Evolutionary conservation across 768 basidiomycete species (phyloP).

Genomic region (Mycena rebaudengoi): DNA sequence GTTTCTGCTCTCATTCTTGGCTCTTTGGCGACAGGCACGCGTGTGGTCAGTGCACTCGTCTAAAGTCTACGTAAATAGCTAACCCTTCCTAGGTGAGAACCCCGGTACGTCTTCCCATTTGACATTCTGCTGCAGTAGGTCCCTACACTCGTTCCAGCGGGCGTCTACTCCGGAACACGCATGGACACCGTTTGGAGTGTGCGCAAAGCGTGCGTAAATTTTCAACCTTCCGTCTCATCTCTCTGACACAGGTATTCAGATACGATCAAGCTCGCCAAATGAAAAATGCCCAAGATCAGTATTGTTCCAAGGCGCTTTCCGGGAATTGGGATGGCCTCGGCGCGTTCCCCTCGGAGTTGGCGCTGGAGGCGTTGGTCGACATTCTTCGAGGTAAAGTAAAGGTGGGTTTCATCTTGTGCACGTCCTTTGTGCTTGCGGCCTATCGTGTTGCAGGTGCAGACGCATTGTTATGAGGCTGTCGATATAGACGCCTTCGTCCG

Average conservation of each 20-base stretch:
- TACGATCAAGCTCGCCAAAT: slow-evolving; percentile 70
- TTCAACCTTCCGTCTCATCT: slow-evolving; percentile 15
- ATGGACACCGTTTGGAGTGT: slow-evolving; percentile 78
- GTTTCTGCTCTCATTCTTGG: not conserved
- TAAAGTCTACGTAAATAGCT: not conserved
- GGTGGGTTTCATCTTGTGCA: slow-evolving; percentile 41
- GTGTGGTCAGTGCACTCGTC: slow-evolving; percentile 44
- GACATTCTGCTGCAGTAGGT: too few species aligned
- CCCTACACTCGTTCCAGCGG: slow-evolving; percentile 35
- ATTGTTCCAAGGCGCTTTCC: slow-evolving; percentile 58
- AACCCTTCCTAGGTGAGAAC: slow-evolving; percentile 55
- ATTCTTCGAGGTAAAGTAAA: slow-evolving; percentile 82
- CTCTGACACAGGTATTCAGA: slow-evolving; percentile 50
- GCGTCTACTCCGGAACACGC: slow-evolving; percentile 57
- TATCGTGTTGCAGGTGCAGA: slow-evolving; percentile 51
- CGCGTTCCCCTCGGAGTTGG: slow-evolving; percentile 70
- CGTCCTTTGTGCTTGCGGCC: slow-evolving; percentile 19
- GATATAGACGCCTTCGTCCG: slow-evolving; percentile 77
- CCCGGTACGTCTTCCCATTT: too few species aligned
- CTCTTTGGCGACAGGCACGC: slow-evolving; percentile 48
- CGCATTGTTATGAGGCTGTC: slow-evolving; percentile 68
- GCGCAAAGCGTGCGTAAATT: slow-evolving; percentile 55
- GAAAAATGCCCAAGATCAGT: slow-evolving; percentile 70
- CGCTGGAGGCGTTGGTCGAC: slow-evolving; percentile 81
- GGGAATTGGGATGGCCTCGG: slow-evolving; percentile 59